phyloP scores from a whole-genome alignment of 768 basidiomycete species.

The Termitomyces eurrhizus region DNA sequence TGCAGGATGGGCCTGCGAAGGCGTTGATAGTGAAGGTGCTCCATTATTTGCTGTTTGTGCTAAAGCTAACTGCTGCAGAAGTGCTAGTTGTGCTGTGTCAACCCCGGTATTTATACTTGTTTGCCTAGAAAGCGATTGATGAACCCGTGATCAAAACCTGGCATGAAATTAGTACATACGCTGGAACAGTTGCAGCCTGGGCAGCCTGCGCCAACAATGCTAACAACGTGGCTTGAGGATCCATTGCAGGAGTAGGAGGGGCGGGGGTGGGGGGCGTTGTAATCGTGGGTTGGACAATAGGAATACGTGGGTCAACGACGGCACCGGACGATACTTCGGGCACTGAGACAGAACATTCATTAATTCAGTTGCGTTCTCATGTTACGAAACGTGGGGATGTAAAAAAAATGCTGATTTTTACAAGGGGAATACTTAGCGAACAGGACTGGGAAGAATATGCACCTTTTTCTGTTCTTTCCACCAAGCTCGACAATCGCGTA shows the following conservation, averaged over 20 bases:
- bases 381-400: slow-evolving; percentile 36
- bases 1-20: slow-evolving; percentile 29
- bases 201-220: slow-evolving; percentile 69
- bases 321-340: slow-evolving; percentile 34
- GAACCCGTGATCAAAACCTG: slow-evolving; percentile 2
- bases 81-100: slow-evolving; percentile 58
- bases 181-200: slow-evolving; percentile 34
- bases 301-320: slow-evolving; percentile 33
- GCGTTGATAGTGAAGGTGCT: slow-evolving; percentile 23
- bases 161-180: slow-evolving; percentile 32
- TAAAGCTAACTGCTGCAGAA: slow-evolving; percentile 76
- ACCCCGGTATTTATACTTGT: slow-evolving; percentile 51
- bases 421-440: slow-evolving; percentile 79
- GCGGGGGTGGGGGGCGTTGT: slow-evolving; percentile 21
- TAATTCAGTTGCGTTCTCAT: slow-evolving; percentile 70
- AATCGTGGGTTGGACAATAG: slow-evolving; percentile 21
- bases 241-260: slow-evolving; percentile 27
- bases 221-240: slow-evolving; percentile 63
- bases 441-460: slow-evolving; percentile 69
- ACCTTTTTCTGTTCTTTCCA: slow-evolving; percentile 80
- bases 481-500: slow-evolving; percentile 64
- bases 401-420: slow-evolving; percentile 64
- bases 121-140: slow-evolving; percentile 42
- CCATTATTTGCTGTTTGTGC: slow-evolving; percentile 51
- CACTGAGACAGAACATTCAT: slow-evolving; percentile 59